A percentile compares a stretch with the other conserved stretches of the same genome.
Conservation (phyloP, 768 basidiomycete species). For the Phanerochaete sordida region DNA sequence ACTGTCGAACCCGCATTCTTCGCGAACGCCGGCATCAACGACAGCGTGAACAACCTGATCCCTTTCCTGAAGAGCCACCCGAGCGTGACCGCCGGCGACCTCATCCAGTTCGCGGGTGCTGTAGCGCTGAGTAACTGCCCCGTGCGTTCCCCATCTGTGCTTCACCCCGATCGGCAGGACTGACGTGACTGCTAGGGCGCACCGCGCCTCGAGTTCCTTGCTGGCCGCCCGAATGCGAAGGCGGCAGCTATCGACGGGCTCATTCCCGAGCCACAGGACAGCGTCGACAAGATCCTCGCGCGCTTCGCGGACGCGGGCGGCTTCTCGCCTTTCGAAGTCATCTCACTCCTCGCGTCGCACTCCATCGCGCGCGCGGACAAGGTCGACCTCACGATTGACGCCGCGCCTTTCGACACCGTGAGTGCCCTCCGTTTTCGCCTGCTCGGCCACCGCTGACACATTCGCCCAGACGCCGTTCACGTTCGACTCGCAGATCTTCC, state of each 20-base stretch:
- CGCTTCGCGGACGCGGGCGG: constrained; percentile 22
- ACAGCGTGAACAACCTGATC: constrained; percentile 19
- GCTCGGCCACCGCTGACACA: not conserved
- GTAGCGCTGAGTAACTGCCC: constrained; percentile 11
- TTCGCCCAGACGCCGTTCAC: constrained; percentile 17
- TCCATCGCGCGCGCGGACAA: constrained; percentile 11
- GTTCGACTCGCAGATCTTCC: constrained; percentile 29
- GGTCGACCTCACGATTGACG: constrained; percentile 17
- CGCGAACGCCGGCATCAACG: constrained; percentile 25
- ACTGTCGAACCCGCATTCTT: constrained; percentile 20
- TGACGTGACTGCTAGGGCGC: no score
- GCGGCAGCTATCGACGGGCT: constrained; percentile 1
- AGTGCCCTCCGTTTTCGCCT: not conserved
- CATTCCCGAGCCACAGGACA: constrained; percentile 16
- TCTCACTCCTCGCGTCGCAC: constrained; percentile 22
- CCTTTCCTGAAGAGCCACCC: constrained; percentile 14
- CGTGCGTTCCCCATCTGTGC: no score
- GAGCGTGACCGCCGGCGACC: constrained; percentile 17
- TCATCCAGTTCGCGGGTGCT: constrained; percentile 12
- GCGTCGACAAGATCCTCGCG: constrained; percentile 18
- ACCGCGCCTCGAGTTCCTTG: constrained; percentile 18
- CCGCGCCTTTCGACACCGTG: constrained; percentile 23
- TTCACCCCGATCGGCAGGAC: no score
- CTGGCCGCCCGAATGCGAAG: constrained; percentile 1
- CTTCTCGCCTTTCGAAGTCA: constrained; percentile 21